Percentiles rank a stretch among this genome's conserved stretches.
These are phyloP conservation scores for Sporormia fimetaria DNA, from an alignment of 495 filamentous ascomycete species.

Conservation along the genomic window DNA sequence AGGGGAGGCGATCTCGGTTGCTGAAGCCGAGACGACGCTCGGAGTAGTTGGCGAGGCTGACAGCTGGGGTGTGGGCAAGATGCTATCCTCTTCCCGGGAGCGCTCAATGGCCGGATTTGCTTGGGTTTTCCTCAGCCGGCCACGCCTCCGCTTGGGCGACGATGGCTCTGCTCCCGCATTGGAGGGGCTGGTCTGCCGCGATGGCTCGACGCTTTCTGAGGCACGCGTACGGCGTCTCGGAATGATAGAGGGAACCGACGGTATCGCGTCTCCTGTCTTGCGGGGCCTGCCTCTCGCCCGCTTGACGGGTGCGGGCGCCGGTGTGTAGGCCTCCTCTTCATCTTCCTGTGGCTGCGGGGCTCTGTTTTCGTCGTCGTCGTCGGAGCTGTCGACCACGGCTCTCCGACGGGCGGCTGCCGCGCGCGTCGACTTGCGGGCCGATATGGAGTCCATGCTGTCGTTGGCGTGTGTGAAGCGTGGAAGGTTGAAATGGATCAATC, in stretches of 20 bases:
- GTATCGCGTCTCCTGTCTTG: conserved; percentile 44
- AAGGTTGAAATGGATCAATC: neutral
- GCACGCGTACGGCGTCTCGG: conserved; percentile 23
- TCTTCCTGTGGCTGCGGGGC: conserved; percentile 36
- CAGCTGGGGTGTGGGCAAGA: conserved; percentile 42
- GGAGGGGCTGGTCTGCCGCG: conserved; percentile 48
- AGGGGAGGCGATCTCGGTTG: neutral
- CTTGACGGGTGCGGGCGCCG: conserved; percentile 54
- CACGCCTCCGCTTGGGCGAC: conserved; percentile 57
- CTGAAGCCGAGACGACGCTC: neutral
- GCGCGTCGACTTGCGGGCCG: conserved; percentile 20
- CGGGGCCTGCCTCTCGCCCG: conserved; percentile 41
- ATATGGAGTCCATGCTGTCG: conserved; percentile 15
- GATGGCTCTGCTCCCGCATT: conserved; percentile 45
- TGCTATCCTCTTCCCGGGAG: conserved; percentile 31
- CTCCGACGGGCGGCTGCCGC: conserved; percentile 23
- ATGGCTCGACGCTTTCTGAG: conserved; percentile 42
- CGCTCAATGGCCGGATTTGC: conserved; percentile 41
- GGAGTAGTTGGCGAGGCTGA: conserved; percentile 42
- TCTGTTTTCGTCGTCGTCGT: conserved; percentile 55
- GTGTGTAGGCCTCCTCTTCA: conserved; percentile 68
- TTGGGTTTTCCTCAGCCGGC: conserved; percentile 52
- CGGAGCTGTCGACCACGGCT: conserved; percentile 58
- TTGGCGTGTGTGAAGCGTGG: conserved; percentile 2
- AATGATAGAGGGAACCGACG: conserved; percentile 33